Percentiles rank a stretch among this genome's conserved stretches.
These are phyloP conservation scores for Beauveria sp. DNA, from an alignment of 2,329 filamentous ascomycete genomes.

Conservation along the genomic window DNA sequence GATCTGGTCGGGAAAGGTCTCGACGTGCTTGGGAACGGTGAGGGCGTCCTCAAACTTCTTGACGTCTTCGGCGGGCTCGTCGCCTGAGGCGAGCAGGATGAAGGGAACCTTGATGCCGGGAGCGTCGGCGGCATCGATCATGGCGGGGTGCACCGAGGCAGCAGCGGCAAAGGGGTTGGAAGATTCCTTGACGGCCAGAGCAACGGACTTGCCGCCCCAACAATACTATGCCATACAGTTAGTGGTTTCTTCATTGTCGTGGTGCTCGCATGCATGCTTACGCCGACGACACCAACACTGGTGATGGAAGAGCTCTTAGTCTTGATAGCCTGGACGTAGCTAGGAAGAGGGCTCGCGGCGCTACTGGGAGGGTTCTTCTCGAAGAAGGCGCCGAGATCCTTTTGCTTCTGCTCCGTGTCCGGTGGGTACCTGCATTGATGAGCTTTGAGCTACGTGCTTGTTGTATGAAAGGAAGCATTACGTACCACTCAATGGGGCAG, in stretches of 20 bases:
- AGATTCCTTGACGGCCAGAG: conserved; percentile 40
- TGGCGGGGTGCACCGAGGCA: conserved; percentile 50
- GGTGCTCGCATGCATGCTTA: conserved; percentile 25
- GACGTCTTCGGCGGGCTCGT: conserved; percentile 50
- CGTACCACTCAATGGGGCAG: conserved; percentile 42
- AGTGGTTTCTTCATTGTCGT: not conserved
- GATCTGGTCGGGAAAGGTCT: conserved; percentile 59
- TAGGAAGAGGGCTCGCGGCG: conserved; percentile 42
- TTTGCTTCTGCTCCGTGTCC: conserved; percentile 55
- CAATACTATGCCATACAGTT: conserved; percentile 40
- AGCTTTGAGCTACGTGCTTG: not conserved
- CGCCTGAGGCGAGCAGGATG: conserved; percentile 56
- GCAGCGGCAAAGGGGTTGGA: conserved; percentile 49
- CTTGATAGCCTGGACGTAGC: conserved; percentile 45
- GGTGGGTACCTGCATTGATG: conserved; percentile 47
- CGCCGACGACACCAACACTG: conserved; percentile 54
- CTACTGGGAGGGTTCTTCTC: conserved; percentile 39
- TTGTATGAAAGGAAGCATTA: not conserved
- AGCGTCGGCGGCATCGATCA: conserved; percentile 57
- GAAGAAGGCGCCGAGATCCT: conserved; percentile 52
- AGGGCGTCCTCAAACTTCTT: conserved; percentile 49
- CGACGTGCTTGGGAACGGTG: conserved; percentile 49
- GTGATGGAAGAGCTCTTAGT: conserved; percentile 46
- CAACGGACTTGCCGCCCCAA: conserved; percentile 64
- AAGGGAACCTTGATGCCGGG: conserved; percentile 52